Evolutionary conservation across 768 basidiomycete species (phyloP).

Genomic region (Botryobasidium botryosum): DNA sequence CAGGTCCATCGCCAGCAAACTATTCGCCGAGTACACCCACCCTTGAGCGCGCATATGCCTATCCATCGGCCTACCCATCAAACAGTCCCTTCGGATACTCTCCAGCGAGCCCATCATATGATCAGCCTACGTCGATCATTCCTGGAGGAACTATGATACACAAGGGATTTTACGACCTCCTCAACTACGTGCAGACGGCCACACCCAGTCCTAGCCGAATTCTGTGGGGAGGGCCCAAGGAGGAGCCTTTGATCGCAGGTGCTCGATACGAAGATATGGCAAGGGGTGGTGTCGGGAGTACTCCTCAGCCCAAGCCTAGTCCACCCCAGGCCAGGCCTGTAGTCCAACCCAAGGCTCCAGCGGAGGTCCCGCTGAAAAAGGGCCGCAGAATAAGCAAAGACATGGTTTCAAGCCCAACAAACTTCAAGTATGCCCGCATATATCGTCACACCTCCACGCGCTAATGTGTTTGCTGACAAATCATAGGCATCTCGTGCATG

Average conservation of each 20-base stretch:
- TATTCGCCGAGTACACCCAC: too few species aligned
- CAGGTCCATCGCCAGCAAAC: too few species aligned
- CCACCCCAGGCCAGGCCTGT: neutral
- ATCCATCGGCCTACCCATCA: too few species aligned
- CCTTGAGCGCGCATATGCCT: too few species aligned
- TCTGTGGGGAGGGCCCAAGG: too few species aligned
- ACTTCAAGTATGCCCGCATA: slow-evolving; percentile 52
- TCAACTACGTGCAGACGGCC: too few species aligned
- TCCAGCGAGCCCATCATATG: too few species aligned
- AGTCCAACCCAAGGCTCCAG: slow-evolving; percentile 19
- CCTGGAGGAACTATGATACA: slow-evolving; percentile 63
- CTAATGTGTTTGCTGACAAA: neutral
- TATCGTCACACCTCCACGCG: neutral
- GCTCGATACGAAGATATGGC: slow-evolving; percentile 50
- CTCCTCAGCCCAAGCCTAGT: too few species aligned
- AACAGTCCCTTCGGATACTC: too few species aligned
- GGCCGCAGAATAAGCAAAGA: slow-evolving; percentile 64
- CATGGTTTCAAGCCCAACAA: slow-evolving; percentile 71
- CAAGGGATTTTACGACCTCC: slow-evolving; percentile 80
- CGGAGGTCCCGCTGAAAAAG: slow-evolving; percentile 28
- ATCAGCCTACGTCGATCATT: too few species aligned
- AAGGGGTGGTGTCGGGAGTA: too few species aligned
- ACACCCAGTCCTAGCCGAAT: too few species aligned
- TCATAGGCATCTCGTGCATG: slow-evolving; percentile 71
- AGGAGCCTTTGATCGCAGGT: slow-evolving; percentile 37